A percentile compares a stretch with the other conserved stretches of the same genome.
These are phyloP conservation scores for Cyclostephanos tholiformis DNA, from an alignment of 108 stramenopile species.

Conservation along the genomic window DNA sequence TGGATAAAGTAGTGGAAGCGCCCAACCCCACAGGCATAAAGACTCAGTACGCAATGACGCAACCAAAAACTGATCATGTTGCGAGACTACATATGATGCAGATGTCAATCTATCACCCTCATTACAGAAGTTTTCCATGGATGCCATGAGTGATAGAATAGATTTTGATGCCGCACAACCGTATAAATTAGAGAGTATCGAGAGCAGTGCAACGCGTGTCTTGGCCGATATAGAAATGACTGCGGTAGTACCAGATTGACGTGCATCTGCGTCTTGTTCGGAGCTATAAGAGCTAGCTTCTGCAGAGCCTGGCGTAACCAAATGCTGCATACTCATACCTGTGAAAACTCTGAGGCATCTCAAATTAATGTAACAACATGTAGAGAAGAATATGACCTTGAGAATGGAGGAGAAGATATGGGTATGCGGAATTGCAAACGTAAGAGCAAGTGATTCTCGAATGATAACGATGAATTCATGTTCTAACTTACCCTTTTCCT, in stretches of 20 bases:
- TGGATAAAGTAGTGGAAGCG: conserved; percentile 60
- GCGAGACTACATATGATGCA: not conserved
- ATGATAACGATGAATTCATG: not conserved
- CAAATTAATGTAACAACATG: conserved; percentile 45
- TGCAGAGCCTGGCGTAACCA: not conserved
- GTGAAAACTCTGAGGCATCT: conserved; percentile 59
- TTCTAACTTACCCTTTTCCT: conserved; percentile 43
- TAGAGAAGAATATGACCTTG: conserved; percentile 55
- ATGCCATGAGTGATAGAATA: conserved; percentile 25
- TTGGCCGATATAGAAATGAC: conserved; percentile 26
- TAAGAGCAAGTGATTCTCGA: not conserved
- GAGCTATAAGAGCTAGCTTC: not conserved
- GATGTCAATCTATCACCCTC: conserved; percentile 12
- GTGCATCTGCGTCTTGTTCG: not conserved
- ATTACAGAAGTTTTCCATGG: conserved; percentile 14
- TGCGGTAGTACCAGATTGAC: not conserved
- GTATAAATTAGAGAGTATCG: conserved; percentile 35
- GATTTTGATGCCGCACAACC: conserved; percentile 21
- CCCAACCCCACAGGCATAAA: conserved; percentile 67
- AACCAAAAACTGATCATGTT: conserved; percentile 52
- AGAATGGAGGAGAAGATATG: not conserved
- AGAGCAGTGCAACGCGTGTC: conserved; percentile 25
- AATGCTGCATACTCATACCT: conserved; percentile 38
- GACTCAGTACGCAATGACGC: conserved; percentile 56
- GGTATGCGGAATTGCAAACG: not conserved